phyloP scores from a whole-genome alignment of 192 early-diverging fungal genomes.

The Phycomyces nitens region DNA sequence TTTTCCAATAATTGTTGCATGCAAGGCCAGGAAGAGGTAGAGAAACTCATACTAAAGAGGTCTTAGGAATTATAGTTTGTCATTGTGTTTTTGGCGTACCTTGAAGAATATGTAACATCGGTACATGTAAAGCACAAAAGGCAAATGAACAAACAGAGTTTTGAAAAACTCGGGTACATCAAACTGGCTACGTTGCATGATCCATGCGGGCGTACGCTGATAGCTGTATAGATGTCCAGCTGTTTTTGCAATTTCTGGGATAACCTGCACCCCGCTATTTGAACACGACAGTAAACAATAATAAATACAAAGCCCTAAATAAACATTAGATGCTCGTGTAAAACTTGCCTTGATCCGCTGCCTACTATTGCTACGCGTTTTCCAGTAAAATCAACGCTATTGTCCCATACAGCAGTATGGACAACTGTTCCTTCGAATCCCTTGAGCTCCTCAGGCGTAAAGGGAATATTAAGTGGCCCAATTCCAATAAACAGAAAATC shows the following conservation, averaged over 20 bases:
- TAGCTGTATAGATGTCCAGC: constrained; percentile 42
- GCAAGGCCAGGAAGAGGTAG: constrained; percentile 40
- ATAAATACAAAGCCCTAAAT: neutral
- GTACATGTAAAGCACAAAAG: constrained; percentile 27
- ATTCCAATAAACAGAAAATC: constrained; percentile 37
- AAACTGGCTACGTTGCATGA: constrained; percentile 38
- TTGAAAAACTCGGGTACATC: constrained; percentile 32
- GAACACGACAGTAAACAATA: neutral
- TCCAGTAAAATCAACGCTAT: constrained; percentile 39
- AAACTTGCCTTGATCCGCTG: constrained; percentile 44
- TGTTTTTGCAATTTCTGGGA: constrained; percentile 42
- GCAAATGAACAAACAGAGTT: constrained; percentile 38
- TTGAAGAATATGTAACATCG: constrained; percentile 7
- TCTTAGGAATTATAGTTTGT: constrained; percentile 21
- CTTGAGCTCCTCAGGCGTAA: constrained; percentile 44
- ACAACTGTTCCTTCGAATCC: constrained; percentile 47
- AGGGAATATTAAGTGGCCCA: constrained; percentile 48
- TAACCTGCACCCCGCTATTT: constrained; percentile 45
- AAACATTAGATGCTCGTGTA: no score
- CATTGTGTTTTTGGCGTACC: constrained; percentile 27
- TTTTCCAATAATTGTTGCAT: constrained; percentile 35
- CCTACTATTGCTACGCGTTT: constrained; percentile 49
- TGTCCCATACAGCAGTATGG: constrained; percentile 56
- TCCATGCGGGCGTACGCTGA: constrained; percentile 51
- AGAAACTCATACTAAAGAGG: constrained; percentile 36